phyloP scores from a whole-genome alignment of 306 rosid genomes.

The Prunus armeniaca region DNA sequence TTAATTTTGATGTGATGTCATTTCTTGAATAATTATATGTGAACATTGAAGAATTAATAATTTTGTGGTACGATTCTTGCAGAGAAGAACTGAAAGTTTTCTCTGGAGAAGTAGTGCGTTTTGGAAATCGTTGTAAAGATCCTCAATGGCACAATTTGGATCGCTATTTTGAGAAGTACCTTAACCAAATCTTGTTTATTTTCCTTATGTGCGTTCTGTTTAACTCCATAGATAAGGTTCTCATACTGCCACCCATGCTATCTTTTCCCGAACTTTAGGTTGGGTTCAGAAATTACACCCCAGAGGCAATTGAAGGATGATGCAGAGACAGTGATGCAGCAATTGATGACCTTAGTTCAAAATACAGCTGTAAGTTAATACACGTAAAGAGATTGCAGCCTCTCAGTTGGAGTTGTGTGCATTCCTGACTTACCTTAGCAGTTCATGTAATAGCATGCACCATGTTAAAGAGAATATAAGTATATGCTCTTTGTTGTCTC shows the following conservation, averaged over 20 bases:
- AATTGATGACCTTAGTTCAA: slow-evolving; percentile 77
- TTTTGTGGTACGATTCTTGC: slow-evolving; percentile 49
- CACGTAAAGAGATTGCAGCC: slow-evolving; percentile 3
- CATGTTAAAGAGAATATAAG: neutral
- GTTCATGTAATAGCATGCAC: slow-evolving; percentile 3
- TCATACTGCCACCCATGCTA: slow-evolving; percentile 24
- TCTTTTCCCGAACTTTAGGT: slow-evolving; percentile 47
- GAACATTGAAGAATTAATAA: slow-evolving; percentile 11
- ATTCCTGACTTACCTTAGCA: neutral
- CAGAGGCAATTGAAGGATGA: slow-evolving; percentile 84
- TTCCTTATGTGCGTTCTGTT: slow-evolving; percentile 12
- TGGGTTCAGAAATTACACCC: slow-evolving; percentile 74
- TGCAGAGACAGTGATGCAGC: slow-evolving; percentile 80
- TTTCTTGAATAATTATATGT: slow-evolving; percentile 19
- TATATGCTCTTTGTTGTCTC: neutral
- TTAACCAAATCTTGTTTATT: slow-evolving; percentile 21
- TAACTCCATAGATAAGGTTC: slow-evolving; percentile 15
- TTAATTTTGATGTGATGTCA: slow-evolving; percentile 16
- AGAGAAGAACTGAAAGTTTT: slow-evolving; percentile 92
- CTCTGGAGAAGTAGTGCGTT: slow-evolving; percentile 94
- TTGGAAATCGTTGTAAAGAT: slow-evolving; percentile 98
- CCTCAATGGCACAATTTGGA: slow-evolving; percentile 98
- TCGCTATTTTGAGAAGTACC: slow-evolving; percentile 90
- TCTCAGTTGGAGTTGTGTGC: neutral
- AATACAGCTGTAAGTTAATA: slow-evolving; percentile 83